These are phyloP conservation scores for Vitis labrusca DNA, from an alignment of 164 flowering plant genomes.

Conservation along the genomic window DNA sequence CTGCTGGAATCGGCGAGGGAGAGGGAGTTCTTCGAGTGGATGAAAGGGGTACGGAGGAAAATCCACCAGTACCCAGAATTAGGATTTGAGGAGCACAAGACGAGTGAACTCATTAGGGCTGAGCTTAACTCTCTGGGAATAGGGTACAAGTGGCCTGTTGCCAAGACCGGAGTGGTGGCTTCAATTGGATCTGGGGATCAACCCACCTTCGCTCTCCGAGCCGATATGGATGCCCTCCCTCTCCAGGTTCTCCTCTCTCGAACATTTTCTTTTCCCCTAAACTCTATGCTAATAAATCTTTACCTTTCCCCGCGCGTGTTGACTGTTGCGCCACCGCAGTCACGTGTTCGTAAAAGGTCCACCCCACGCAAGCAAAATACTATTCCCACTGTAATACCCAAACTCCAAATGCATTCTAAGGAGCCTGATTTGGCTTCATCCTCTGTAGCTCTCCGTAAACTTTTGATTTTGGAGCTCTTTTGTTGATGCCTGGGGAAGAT, in stretches of 20 bases:
- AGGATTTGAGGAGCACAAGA: conserved; percentile 58
- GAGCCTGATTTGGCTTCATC: too few relatives aligned
- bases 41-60: conserved; percentile 49
- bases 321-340: too few relatives aligned
- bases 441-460: too few relatives aligned
- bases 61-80: conserved; percentile 78
- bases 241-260: conserved; percentile 43
- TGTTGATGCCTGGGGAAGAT: too few relatives aligned
- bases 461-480: too few relatives aligned
- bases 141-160: conserved; percentile 64
- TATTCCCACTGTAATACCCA: too few relatives aligned
- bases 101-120: conserved; percentile 60
- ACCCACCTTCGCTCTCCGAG: conserved; percentile 66
- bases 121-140: conserved; percentile 74
- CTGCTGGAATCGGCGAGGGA: conserved; percentile 51
- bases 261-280: neutral
- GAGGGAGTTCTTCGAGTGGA: conserved; percentile 61
- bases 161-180: conserved; percentile 72
- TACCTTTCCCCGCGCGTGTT: too few relatives aligned
- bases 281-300: neutral
- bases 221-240: conserved; percentile 94
- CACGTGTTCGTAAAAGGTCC: too few relatives aligned
- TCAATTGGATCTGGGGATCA: conserved; percentile 56
- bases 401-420: too few relatives aligned
- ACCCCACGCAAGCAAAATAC: too few relatives aligned